Conservation (phyloP, 208 protist species). For the Leishmania aethiopica region DNA sequence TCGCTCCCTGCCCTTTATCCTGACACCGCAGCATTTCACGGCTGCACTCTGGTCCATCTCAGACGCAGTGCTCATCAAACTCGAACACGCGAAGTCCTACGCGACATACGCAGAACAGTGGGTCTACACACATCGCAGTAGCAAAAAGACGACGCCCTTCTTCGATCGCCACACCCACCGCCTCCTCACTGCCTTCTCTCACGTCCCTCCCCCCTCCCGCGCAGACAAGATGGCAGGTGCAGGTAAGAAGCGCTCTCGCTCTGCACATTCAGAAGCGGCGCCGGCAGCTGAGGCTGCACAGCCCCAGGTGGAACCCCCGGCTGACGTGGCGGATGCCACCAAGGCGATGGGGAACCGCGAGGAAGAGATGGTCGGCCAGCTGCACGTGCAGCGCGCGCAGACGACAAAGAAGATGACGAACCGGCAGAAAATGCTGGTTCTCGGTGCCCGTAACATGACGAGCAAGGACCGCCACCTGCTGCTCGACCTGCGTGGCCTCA, state of each 20-base stretch:
- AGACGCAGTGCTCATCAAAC: not conserved
- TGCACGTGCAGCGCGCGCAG: slow-evolving; percentile 50
- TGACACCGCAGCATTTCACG: not conserved
- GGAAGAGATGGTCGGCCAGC: slow-evolving; percentile 64
- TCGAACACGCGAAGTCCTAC: not conserved
- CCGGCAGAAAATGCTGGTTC: slow-evolving; percentile 94
- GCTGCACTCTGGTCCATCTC: not conserved
- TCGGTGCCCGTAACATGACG: slow-evolving; percentile 91
- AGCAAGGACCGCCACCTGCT: slow-evolving; percentile 94
- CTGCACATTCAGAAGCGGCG: slow-evolving; percentile 14
- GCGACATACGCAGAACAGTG: not conserved
- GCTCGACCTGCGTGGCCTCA: slow-evolving; percentile 88
- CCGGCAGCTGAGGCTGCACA: not conserved
- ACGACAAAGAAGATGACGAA: slow-evolving; percentile 89
- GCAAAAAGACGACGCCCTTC: not conserved
- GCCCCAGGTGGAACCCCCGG: not conserved
- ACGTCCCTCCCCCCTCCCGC: not conserved
- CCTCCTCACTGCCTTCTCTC: not conserved
- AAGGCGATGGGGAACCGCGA: slow-evolving; percentile 22
- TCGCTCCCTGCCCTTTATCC: not conserved
- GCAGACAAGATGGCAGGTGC: slow-evolving; percentile 7
- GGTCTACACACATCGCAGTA: not conserved
- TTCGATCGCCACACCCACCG: not conserved
- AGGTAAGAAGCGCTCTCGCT: slow-evolving; percentile 33
- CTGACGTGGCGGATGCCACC: slow-evolving; percentile 21